Evolutionary conservation across 2,329 filamentous ascomycete genomes (phyloP), one percentile per base, ranked within the genome.

Genomic region (Fusarium siculi): DNA sequence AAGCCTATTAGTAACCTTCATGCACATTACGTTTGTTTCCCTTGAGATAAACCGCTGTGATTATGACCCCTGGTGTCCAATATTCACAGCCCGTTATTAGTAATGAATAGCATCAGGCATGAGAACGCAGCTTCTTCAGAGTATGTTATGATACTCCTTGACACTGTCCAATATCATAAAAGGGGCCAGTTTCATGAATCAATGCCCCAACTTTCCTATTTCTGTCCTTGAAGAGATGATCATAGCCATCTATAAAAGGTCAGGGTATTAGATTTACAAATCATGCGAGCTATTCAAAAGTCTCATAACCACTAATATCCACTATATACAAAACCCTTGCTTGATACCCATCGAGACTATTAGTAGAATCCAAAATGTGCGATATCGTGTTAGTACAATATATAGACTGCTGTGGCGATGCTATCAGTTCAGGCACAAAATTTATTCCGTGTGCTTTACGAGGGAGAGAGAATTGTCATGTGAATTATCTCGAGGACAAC

Each of bases 111-210:
- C 14, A 30, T 21, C 19, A 30, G 8, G 18, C 8, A 47, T 14
- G 15, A 32, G 11, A 34, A 5, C 7, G 1, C 15, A 14, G 15
- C 5, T 9, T 32, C 11, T n/a, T 18, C 25, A 23, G 21, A 14
- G 0, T 8, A 15, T 5, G 3, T 21, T 39, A 9, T 25, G 23
- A 9, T 12, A 9, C 3, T 4, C 10, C 0, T 21, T 19, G 25
- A 15, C 11, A 7, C 8, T 14, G 5, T 5, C 19, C 2, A 9
- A 14, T 19, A 19, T 21, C 18, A 21, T 15, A 12, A 21, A 21
- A 15, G 18, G 2, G 12, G 11, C 18, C 15, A 1, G 5, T 8
- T 8, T 5, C 10, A 9, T 23, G 21, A 32, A 18, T n/a, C 19
- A 30, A 47, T 15, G 3, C 21, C 19, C 2, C 19, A 11, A 30